These are phyloP conservation scores for Jasminum sambac DNA, from an alignment of 257 asterid genomes.

Conservation along the genomic window DNA sequence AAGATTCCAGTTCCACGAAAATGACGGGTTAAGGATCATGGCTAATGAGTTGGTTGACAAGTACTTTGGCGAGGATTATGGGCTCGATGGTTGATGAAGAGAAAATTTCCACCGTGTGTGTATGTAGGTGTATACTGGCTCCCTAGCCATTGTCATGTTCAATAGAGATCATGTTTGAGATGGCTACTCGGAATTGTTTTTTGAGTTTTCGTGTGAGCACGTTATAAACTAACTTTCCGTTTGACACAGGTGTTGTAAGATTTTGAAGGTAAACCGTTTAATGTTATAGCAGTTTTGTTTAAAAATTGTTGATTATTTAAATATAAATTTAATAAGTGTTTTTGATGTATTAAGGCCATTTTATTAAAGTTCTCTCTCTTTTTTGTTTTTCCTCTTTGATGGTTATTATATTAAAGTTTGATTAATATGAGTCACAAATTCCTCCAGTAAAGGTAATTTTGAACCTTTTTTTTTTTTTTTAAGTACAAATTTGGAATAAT, in stretches of 20 bases:
- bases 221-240: not conserved
- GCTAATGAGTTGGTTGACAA: conserved; percentile 76
- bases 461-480: too few species aligned
- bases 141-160: conserved; percentile 4
- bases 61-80: conserved; percentile 85
- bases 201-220: not conserved
- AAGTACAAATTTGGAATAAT: too few species aligned
- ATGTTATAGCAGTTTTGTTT: too few species aligned
- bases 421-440: too few species aligned
- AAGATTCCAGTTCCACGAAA: conserved; percentile 87
- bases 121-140: not conserved
- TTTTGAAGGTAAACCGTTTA: too few species aligned
- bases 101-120: not conserved
- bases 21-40: conserved; percentile 78
- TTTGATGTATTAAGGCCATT: too few species aligned
- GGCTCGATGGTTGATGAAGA: conserved; percentile 65
- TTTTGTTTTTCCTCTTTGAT: too few species aligned
- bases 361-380: too few species aligned
- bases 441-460: too few species aligned
- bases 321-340: too few species aligned
- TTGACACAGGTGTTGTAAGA: not conserved
- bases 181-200: not conserved
- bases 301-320: too few species aligned
- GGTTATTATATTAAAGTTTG: too few species aligned
- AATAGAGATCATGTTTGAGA: not conserved